Evolutionary conservation across 331 rosid genomes (phyloP), one percentile per base, ranked within the genome.

Genomic region (Telfairia occidentalis): DNA sequence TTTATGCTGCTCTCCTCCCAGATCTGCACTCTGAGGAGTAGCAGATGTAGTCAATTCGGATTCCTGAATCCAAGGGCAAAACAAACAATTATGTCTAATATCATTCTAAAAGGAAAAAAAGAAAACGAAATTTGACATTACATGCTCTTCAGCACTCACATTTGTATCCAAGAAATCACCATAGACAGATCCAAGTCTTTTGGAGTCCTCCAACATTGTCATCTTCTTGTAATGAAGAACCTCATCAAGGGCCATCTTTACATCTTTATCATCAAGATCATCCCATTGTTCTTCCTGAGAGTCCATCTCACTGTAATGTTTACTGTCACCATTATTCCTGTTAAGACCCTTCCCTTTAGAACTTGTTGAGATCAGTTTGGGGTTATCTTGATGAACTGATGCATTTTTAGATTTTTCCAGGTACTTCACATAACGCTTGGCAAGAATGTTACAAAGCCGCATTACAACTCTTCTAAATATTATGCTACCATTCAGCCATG

Each of bases 381-480:
- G 63, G 74, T 78, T 83, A 78, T 80, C 85, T 83, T 86, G 86
- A 40, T 81, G 73, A 21, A 57, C 76, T 57, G 83, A 82, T 74
- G 58, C 70, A 76, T 80, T 80, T 72, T 82, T 86, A 53, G 78
- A 81, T 78, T 81, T 84, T 76, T 86, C 89, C 77, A 91, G 87
- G 75, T 86, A 82, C 64, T 80, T 80, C 40, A 83, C 89, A 80
- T 90, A 91, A 60, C 88, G 88, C 76, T 77, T 87, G 81, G 90
- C 81, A 63, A 95, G 91, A 77, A 87, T 77, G 86, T 84, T 92
- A 85, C 97, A 95, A 35, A 91, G 98, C 82, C 80, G 84, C 90
- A 88, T 90, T 75, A 90, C 78, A 34, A 97, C 87, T 84, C 82
- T 84, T 83, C 97, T 86, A 70, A 88, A 84, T 60, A 79, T 85